phyloP scores from a whole-genome alignment of 371 early-diverging fungal species.

The Nosema muscidifuracis region DNA sequence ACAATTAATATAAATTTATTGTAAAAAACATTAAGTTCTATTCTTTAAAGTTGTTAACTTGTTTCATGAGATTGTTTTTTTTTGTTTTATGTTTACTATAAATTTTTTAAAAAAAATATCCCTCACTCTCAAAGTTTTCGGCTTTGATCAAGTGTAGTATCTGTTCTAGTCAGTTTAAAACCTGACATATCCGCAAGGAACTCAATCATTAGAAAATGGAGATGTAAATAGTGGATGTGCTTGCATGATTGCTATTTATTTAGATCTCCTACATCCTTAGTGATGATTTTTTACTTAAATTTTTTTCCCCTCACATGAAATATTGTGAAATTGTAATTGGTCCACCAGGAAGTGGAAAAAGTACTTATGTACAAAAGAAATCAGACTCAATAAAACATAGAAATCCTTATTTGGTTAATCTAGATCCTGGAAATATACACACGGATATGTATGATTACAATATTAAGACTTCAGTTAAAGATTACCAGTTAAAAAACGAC shows the following conservation, averaged over 20 bases:
- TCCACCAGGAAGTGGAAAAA: conserved; percentile 52
- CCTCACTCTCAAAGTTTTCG: conserved; percentile 69
- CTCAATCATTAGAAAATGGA: neutral
- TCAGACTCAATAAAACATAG: conserved; percentile 26
- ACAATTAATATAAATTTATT: too few relatives aligned
- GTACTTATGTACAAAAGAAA: conserved; percentile 43
- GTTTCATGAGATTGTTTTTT: too few relatives aligned
- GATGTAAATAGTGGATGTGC: conserved; percentile 12
- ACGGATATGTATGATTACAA: conserved; percentile 23
- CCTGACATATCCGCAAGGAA: conserved; percentile 64
- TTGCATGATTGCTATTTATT: conserved; percentile 18
- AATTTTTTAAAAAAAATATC: neutral
- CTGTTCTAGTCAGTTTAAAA: conserved; percentile 72
- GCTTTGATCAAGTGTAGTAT: conserved; percentile 75
- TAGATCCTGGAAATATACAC: conserved; percentile 48
- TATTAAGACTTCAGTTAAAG: conserved; percentile 10
- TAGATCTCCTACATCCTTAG: neutral
- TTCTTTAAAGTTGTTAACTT: too few relatives aligned
- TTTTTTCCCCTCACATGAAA: conserved; percentile 25
- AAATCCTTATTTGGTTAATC: conserved; percentile 31
- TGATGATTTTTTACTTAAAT: neutral
- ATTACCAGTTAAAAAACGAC: conserved; percentile 23
- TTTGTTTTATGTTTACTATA: too few relatives aligned
- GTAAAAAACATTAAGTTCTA: too few relatives aligned
- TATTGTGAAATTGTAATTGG: conserved; percentile 52